Evolutionary conservation across 1,139 yeast species (phyloP).

Genomic region (Kluyveromyces marxianus): DNA sequence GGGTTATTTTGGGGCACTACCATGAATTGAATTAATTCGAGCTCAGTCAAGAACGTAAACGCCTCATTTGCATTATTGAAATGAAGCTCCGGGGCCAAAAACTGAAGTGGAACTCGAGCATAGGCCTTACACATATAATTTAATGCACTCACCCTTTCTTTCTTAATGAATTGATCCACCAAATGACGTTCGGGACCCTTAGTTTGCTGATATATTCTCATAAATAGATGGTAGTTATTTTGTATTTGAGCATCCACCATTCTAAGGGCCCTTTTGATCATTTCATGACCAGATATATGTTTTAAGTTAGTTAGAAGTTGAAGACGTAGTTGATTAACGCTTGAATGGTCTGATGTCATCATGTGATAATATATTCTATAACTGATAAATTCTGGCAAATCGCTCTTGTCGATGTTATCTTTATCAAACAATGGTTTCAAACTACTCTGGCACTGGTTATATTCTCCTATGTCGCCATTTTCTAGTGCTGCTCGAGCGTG

Average conservation of each 20-base stretch:
- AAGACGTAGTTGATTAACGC: conserved; percentile 30
- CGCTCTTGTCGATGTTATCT: conserved; percentile 32
- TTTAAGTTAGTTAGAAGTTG: conserved; percentile 25
- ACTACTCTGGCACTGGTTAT: conserved; percentile 89
- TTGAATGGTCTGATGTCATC: conserved; percentile 57
- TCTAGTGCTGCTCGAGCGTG: conserved; percentile 85
- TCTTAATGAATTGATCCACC: conserved; percentile 41
- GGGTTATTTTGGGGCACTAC: conserved; percentile 22
- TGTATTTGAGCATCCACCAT: conserved; percentile 37
- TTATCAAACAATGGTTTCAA: conserved; percentile 52
- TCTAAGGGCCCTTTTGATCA: conserved; percentile 38
- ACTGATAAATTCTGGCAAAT: conserved; percentile 58
- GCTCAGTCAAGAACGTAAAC: conserved; percentile 36
- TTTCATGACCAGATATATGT: conserved; percentile 12
- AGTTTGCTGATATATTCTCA: conserved; percentile 38
- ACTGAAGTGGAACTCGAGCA: conserved; percentile 44
- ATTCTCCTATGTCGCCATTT: conserved; percentile 82
- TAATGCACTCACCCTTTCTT: conserved; percentile 57
- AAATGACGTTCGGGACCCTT: conserved; percentile 31
- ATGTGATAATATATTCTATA: conserved; percentile 73
- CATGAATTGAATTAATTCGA: conserved; percentile 36
- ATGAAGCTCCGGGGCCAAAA: conserved; percentile 42
- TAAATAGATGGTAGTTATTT: conserved; percentile 47
- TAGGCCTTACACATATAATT: conserved; percentile 53
- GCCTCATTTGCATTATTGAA: conserved; percentile 35